A percentile compares a stretch with the other conserved stretches of the same genome.
Evolutionary conservation across 108 stramenopile species (phyloP).

Genomic region (Aureococcus anophagefferens): DNA sequence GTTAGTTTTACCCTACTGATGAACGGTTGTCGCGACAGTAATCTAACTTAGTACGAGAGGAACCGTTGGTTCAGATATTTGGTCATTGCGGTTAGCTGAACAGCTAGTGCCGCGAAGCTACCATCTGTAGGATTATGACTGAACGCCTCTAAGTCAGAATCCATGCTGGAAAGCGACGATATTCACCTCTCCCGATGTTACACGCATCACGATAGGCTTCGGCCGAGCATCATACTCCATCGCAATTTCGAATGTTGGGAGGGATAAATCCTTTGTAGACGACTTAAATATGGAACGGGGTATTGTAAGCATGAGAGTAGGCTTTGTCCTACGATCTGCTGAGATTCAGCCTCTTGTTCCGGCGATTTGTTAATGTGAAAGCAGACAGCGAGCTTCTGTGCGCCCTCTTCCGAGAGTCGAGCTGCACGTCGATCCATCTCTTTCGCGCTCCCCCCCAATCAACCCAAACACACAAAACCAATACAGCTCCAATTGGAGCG

Average conservation of each 20-base stretch:
- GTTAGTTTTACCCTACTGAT: slow-evolving; percentile 90
- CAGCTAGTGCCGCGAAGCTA: slow-evolving; percentile 57
- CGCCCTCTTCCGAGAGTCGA: too few species aligned
- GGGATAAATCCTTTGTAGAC: slow-evolving; percentile 90
- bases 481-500: too few species aligned
- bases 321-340: slow-evolving; percentile 93
- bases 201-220: slow-evolving; percentile 24
- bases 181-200: slow-evolving; percentile 7
- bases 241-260: slow-evolving; percentile 68
- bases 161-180: slow-evolving; percentile 46
- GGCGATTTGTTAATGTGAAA: slow-evolving; percentile 53
- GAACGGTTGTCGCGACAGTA: slow-evolving; percentile 79
- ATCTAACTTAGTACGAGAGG: slow-evolving; percentile 97
- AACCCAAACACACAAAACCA: too few species aligned
- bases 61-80: slow-evolving; percentile 94
- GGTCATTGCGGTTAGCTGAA: slow-evolving; percentile 63
- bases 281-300: slow-evolving; percentile 75
- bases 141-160: slow-evolving; percentile 60
- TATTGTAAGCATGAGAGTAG: slow-evolving; percentile 92
- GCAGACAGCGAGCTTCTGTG: too few species aligned
- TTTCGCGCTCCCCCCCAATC: too few species aligned
- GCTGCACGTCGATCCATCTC: too few species aligned
- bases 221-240: slow-evolving; percentile 23
- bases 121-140: slow-evolving; percentile 55
- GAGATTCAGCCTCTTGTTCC: slow-evolving; percentile 85